Conservation (phyloP, 768 basidiomycete genomes). For the Holtermannia corniformis region DNA sequence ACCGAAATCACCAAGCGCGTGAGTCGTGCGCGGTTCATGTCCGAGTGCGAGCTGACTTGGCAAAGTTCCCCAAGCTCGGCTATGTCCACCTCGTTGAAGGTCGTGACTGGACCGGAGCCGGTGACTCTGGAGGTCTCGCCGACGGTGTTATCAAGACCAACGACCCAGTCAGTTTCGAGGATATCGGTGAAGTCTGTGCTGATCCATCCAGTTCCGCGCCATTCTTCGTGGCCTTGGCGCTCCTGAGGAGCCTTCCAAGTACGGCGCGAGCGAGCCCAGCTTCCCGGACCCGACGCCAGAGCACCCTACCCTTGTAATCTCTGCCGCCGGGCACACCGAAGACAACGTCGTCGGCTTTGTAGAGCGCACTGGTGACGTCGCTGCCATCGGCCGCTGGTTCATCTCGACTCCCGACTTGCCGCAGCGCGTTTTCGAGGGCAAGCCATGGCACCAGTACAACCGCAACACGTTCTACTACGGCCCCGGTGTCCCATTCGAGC, state of each 20-base stretch:
- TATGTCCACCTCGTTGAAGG: constrained; percentile 13
- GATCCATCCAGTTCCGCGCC: constrained; percentile 15
- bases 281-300: constrained; percentile 14
- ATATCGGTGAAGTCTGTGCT: background rate
- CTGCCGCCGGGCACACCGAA: constrained; percentile 10
- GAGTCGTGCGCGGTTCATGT: too few relatives aligned
- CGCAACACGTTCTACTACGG: constrained; percentile 21
- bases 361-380: constrained; percentile 18
- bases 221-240: constrained; percentile 17
- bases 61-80: constrained; percentile 9
- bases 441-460: constrained; percentile 12
- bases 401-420: constrained; percentile 22
- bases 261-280: constrained; percentile 9
- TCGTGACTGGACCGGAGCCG: constrained; percentile 6
- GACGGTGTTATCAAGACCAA: constrained; percentile 9
- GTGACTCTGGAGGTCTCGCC: constrained; percentile 1
- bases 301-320: constrained; percentile 7
- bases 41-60: background rate
- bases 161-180: background rate
- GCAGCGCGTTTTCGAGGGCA: constrained; percentile 9
- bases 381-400: constrained; percentile 16
- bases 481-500: background rate
- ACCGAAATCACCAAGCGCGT: constrained; percentile 1
- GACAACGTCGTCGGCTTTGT: constrained; percentile 10
- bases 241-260: constrained; percentile 4